Conservation (phyloP, 768 basidiomycete genomes). For the Rickenella mellea region DNA sequence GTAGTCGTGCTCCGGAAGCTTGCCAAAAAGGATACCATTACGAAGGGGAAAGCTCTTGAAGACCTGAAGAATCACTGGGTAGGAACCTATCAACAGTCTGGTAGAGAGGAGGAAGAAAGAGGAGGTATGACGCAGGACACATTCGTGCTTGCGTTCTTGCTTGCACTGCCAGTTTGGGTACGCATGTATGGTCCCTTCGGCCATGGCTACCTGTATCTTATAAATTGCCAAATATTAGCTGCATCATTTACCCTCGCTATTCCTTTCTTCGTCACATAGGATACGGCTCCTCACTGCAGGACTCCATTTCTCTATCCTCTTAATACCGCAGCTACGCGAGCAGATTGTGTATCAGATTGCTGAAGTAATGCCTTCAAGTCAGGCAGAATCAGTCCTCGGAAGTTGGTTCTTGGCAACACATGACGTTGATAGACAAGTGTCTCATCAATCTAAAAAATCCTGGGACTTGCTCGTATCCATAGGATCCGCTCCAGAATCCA, state of each 20-base stretch:
- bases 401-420: constrained; percentile 66
- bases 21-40: constrained; percentile 84
- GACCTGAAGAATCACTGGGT: constrained; percentile 69
- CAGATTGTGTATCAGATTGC: constrained; percentile 41
- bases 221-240: constrained; percentile 43
- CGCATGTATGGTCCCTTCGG: constrained; percentile 20
- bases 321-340: constrained; percentile 36
- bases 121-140: constrained; percentile 28
- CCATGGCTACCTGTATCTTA: too few species aligned
- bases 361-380: constrained; percentile 36
- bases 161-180: constrained; percentile 89
- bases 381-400: constrained; percentile 52
- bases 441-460: constrained; percentile 35
- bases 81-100: constrained; percentile 34
- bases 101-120: constrained; percentile 32
- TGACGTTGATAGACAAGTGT: constrained; percentile 62
- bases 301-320: constrained; percentile 58
- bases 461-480: constrained; percentile 36
- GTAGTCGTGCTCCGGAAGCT: constrained; percentile 73
- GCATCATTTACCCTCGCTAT: constrained; percentile 77
- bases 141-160: constrained; percentile 28
- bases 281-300: constrained; percentile 52
- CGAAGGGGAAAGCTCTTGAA: constrained; percentile 77
- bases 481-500: constrained; percentile 3
- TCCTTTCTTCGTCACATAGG: constrained; percentile 73